Evolutionary conservation across 192 early-diverging fungal species (phyloP).

Genomic region (Physocladia obscura): DNA sequence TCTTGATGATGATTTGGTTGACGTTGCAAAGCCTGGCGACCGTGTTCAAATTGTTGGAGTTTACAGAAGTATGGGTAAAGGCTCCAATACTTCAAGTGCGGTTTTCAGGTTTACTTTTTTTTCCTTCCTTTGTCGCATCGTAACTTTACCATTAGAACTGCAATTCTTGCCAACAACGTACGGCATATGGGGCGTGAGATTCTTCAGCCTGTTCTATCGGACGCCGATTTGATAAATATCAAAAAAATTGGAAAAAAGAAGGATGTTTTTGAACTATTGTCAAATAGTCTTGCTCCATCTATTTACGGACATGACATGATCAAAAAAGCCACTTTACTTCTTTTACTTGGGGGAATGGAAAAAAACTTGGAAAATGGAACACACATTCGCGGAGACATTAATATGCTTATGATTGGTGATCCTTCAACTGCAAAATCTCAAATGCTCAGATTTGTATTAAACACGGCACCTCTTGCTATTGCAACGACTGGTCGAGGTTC

Average conservation of each 20-base stretch:
- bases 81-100: conserved; percentile 72
- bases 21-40: conserved; percentile 94
- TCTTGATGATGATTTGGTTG: conserved; percentile 94
- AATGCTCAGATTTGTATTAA: conserved; percentile 90
- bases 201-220: conserved; percentile 70
- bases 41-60: conserved; percentile 91
- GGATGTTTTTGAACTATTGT: conserved; percentile 78
- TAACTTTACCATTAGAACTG: no score
- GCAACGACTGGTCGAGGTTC: conserved; percentile 96
- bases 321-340: conserved; percentile 75
- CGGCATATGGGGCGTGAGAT: conserved; percentile 71
- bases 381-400: conserved; percentile 92
- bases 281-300: conserved; percentile 83
- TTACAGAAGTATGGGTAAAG: conserved; percentile 84
- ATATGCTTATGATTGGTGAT: conserved; percentile 97
- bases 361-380: conserved; percentile 94
- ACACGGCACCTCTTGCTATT: conserved; percentile 93
- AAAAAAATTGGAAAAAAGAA: conserved; percentile 67
- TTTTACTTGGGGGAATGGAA: conserved; percentile 87
- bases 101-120: conserved; percentile 68
- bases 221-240: conserved; percentile 86
- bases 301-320: conserved; percentile 66
- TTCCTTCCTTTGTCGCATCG: background rate
- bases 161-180: conserved; percentile 86
- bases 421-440: conserved; percentile 99